Percentiles rank a stretch among this genome's conserved stretches.
Evolutionary conservation across 2,329 filamentous ascomycete species (phyloP).

Genomic region (Aspergillus glaucus): DNA sequence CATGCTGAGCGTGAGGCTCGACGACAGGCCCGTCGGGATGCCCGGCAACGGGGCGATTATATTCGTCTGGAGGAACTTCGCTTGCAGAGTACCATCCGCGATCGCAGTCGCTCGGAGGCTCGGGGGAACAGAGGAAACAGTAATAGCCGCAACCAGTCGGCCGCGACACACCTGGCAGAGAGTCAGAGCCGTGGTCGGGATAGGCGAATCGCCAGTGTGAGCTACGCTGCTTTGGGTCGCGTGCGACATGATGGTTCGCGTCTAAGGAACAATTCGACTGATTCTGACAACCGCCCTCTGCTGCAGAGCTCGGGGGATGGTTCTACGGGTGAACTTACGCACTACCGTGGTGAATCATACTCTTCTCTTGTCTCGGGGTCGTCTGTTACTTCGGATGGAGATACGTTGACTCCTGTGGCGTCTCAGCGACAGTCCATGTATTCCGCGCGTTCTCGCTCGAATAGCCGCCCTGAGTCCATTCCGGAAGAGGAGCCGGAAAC

Average conservation of each 20-base stretch:
- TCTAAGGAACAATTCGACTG: slow-evolving; percentile 41
- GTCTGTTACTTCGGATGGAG: slow-evolving; percentile 23
- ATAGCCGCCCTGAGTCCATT: background rate
- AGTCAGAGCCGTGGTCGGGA: slow-evolving; percentile 40
- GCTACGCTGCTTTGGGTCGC: slow-evolving; percentile 42
- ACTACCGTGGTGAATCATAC: slow-evolving; percentile 28
- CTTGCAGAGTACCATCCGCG: slow-evolving; percentile 50
- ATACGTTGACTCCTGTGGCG: slow-evolving; percentile 20
- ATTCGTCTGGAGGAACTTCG: slow-evolving; percentile 60
- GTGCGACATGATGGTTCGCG: slow-evolving; percentile 46
- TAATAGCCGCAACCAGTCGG: slow-evolving; percentile 26
- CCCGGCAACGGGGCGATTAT: slow-evolving; percentile 64
- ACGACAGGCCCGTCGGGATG: slow-evolving; percentile 63
- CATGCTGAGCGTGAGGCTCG: slow-evolving; percentile 70
- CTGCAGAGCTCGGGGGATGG: slow-evolving; percentile 29
- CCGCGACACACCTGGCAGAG: slow-evolving; percentile 37
- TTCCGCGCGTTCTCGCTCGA: slow-evolving; percentile 9
- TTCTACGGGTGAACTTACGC: slow-evolving; percentile 16
- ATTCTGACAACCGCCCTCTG: slow-evolving; percentile 43
- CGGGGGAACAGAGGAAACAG: slow-evolving; percentile 33
- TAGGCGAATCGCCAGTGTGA: slow-evolving; percentile 42
- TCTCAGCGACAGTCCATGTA: slow-evolving; percentile 21
- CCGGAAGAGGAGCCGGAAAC: background rate
- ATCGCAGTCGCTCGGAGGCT: slow-evolving; percentile 21
- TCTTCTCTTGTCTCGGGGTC: slow-evolving; percentile 31